Conservation (phyloP, 2,329 filamentous ascomycete genomes). For the Claviceps cyperi region DNA sequence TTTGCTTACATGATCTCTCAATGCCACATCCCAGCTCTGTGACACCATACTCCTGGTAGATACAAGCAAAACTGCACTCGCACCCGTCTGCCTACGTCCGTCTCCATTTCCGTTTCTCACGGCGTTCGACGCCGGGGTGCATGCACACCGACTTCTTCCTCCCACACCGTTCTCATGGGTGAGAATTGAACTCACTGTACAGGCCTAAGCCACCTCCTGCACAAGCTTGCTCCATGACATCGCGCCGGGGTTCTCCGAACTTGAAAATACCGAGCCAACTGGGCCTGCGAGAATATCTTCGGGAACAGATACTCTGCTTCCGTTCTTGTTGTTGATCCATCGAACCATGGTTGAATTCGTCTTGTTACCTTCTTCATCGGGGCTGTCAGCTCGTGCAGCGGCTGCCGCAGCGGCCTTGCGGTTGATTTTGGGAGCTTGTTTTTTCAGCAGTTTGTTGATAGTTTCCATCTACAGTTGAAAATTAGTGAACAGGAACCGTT, state of each 20-base stretch:
- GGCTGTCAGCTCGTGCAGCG: conserved; percentile 30
- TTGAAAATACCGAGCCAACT: conserved; percentile 42
- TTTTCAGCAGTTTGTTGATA: conserved; percentile 79
- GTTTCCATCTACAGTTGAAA: conserved; percentile 55
- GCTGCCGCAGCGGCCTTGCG: conserved; percentile 31
- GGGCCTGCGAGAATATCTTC: conserved; percentile 53
- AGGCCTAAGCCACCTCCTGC: conserved; percentile 33
- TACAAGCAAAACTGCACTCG: too few relatives aligned
- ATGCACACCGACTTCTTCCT: neutral
- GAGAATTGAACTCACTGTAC: neutral
- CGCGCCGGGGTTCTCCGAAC: conserved; percentile 14
- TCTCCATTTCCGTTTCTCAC: neutral
- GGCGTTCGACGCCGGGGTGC: neutral
- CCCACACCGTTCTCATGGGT: neutral
- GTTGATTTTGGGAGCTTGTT: conserved; percentile 65
- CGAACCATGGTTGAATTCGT: conserved; percentile 50
- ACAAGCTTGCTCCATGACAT: conserved; percentile 34
- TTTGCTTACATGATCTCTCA: too few relatives aligned
- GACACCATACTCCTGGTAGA: too few relatives aligned
- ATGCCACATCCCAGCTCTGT: too few relatives aligned
- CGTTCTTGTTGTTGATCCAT: conserved; percentile 55
- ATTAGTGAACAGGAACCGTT: neutral
- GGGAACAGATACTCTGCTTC: conserved; percentile 49
- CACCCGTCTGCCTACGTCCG: too few relatives aligned
- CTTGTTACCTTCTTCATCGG: conserved; percentile 31